Base-by-base conservation (phyloP, 495 filamentous ascomycete species). In the Talaromyces liani region DNA sequence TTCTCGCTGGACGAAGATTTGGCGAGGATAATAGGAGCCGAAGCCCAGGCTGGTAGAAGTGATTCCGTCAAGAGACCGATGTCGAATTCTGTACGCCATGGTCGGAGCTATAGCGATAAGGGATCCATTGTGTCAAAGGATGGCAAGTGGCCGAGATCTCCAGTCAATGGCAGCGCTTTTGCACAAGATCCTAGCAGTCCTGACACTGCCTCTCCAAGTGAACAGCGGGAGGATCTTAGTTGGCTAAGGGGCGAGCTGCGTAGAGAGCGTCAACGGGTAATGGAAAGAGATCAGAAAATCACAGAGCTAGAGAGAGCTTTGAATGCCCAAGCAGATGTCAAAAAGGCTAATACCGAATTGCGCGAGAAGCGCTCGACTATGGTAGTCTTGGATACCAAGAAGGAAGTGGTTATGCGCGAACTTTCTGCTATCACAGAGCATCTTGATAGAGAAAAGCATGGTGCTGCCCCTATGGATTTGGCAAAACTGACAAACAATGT, bases 321-420 rank as follows among this genome's bases (percentile, higher is more conserved):
- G 64, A 83, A 84, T 62, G 82, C 85, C 16, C 88, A 88, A 20
- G 89, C 88, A 24, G 91, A 92, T 67, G 85, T 96, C 36, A 91
- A 92, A 71, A 88, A 86, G 63, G 83, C 94, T 31, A 92, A 93
- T 69, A 91, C 87, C 49, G 93, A 92, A 68, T 79, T 99, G 12
- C 82, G 89, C 36, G 92, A 98, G 75, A 98, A 98, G 79, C 85
- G 94, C 54, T 96, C 93, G 65, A 98, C 93, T 1, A 92, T 99
- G 69, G 93, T 94, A n/a, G 89, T 93, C 10, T 80, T 99, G 22
- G 93, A 98, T 72, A 91, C 92, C 1, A 90, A 96, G 75, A 89
- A 92, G 27, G 95, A 99, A 73, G 92, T 97, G 67, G 92, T 97
- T 69, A 85, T 99, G 62, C 87, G 91, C 22, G 93, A 99, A 70